phyloP scores from a whole-genome alignment of 805 yeast genomes.

The Schizosaccharomyces lindneri region DNA sequence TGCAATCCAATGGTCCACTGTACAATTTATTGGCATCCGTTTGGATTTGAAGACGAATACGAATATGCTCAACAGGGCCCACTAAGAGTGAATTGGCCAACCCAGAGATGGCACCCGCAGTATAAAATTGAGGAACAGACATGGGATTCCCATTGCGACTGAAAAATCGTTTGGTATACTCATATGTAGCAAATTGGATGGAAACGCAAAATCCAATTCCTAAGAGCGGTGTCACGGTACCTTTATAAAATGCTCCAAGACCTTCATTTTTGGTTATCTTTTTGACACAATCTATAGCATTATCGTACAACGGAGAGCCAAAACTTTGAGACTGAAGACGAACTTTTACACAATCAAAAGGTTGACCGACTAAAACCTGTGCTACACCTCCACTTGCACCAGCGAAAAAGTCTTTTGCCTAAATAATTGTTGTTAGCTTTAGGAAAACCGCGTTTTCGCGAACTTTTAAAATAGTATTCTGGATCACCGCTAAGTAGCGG shows the following conservation, averaged over 20 bases:
- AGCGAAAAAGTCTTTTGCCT: conserved; percentile 50
- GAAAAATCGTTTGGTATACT: conserved; percentile 51
- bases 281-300: conserved; percentile 54
- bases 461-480: background rate
- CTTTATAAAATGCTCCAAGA: conserved; percentile 66
- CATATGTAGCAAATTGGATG: conserved; percentile 87
- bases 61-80: conserved; percentile 80
- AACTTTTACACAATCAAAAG: conserved; percentile 43
- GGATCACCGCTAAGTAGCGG: too few relatives aligned
- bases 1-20: conserved; percentile 52
- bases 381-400: conserved; percentile 93
- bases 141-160: conserved; percentile 18
- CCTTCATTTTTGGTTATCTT: conserved; percentile 63
- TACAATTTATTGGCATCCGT: conserved; percentile 24
- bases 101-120: conserved; percentile 85
- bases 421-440: background rate
- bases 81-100: conserved; percentile 43
- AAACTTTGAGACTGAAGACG: conserved; percentile 59
- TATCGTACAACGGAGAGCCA: conserved; percentile 39
- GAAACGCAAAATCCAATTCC: conserved; percentile 36
- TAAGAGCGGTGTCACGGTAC: conserved; percentile 74
- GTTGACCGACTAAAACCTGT: conserved; percentile 80
- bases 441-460: background rate
- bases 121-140: conserved; percentile 40
- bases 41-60: conserved; percentile 75